Conservation (phyloP, 2,329 filamentous ascomycete genomes). For the Penicillium janthinellum region DNA sequence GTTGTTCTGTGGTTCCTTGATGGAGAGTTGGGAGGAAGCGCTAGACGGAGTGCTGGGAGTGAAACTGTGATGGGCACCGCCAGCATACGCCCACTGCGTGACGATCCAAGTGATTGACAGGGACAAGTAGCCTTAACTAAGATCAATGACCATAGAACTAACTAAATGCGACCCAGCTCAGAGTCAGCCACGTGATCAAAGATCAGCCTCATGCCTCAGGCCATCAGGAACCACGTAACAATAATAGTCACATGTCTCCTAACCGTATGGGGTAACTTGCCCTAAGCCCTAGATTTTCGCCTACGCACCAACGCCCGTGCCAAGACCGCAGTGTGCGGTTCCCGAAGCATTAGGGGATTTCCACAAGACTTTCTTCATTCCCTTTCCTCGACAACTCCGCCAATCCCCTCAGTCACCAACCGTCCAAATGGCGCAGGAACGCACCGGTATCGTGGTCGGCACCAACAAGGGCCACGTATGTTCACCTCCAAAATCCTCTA, state of each 20-base stretch:
- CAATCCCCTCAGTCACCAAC: constrained; percentile 40
- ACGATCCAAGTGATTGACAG: background rate
- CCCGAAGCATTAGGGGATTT: constrained; percentile 30
- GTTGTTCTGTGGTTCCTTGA: constrained; percentile 47
- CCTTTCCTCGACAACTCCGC: constrained; percentile 38
- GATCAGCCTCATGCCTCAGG: background rate
- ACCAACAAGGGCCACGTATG: constrained; percentile 69
- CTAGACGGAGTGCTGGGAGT: constrained; percentile 43
- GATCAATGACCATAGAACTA: constrained; percentile 2
- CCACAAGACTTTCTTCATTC: constrained; percentile 29
- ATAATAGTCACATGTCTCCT: background rate
- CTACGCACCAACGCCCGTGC: constrained; percentile 36
- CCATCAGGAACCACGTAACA: background rate
- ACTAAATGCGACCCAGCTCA: background rate
- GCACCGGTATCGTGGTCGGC: constrained; percentile 60
- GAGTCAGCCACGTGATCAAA: constrained; percentile 4
- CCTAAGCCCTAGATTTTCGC: constrained; percentile 46
- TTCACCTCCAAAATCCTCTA: constrained; percentile 33
- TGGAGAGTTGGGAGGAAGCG: constrained; percentile 52
- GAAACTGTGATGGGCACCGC: constrained; percentile 27
- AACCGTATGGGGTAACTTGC: constrained; percentile 28
- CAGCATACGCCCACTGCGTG: background rate
- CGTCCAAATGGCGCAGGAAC: constrained; percentile 54
- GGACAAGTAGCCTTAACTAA: background rate
- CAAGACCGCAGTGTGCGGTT: constrained; percentile 37